Evolutionary conservation across 306 rosid species (phyloP), one percentile per base, ranked within the genome.

Genomic region (Coriaria nepalensis): DNA sequence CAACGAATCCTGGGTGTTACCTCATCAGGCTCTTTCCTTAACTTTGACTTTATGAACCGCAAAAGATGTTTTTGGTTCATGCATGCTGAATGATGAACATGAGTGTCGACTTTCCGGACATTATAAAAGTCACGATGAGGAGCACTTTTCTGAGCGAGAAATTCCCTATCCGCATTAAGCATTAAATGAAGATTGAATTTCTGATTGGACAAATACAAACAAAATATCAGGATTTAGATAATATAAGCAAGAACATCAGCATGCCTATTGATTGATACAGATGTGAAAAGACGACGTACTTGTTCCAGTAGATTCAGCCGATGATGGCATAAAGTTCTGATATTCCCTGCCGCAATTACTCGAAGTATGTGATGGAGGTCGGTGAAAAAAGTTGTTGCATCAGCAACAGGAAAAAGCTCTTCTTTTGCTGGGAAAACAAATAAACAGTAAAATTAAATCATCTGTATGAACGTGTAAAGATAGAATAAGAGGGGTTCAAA

Each of bases 261-360:
- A 20, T 20, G 29, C 29, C 29, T 20, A 1, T 20, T 20, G 29
- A 20, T 20, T 20, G 29, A 20, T 20, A 20, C 29, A 20, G 29
- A 20, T 20, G 29, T 20, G 29, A 20, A 20, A 20, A 20, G 3
- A 20, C 29, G 1, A 33, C 42, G 32, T 76, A 81, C 96, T 63
- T 92, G 99, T 76, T 92, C 99, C 35, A 92, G 75, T 75, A 92
- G 96, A 78, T 92, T 86, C 62, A 92, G 73, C 46, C 99, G 83
- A 46, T 82, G 94, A 62, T 92, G 93, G 72, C 99, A 86, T 54
- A 92, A 72, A 53, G 96, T 82, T 78, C 99, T 85, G 43, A 82
- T 78, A 80, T 92, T 92, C 50, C 99, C 99, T 6, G 81, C 94
- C 37, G 99, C 99, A 56, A 72, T 82, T 56, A 92, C 94, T 68